Base-by-base conservation (phyloP, 495 filamentous ascomycete genomes). In the Saxophila tyrrhenica region DNA sequence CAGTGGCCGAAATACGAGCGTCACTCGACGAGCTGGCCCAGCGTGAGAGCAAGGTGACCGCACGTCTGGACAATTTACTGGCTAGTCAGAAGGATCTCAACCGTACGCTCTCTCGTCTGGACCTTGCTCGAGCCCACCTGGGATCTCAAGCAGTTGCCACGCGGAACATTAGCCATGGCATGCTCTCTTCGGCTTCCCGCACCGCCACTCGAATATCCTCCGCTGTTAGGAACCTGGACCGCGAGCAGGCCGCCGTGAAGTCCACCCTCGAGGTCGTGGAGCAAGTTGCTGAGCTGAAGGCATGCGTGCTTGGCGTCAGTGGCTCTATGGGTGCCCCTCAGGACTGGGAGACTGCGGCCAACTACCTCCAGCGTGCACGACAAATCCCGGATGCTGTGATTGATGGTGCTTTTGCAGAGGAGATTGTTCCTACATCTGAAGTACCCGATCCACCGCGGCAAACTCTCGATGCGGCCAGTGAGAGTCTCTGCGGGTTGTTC, bases 311-410 rank as follows among this genome's bases (percentile, higher is more conserved):
- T 19, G 94, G 92, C n/a, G 89, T 97, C 23, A 81, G 87, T 15
- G 90, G 88, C 17, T 90, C 86, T 39, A 97, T 98, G 92, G 94
- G 92, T 13, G 92, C 89, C 1, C 85, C 94, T 39, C 92, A 98
- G 68, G 94, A 97, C 69, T 98, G 94, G 94, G 92, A 98, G 71
- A 91, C 84, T 0, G 92, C 92, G 2, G 92, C 92, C 39, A 84
- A 78, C 32, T 97, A 95, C 67, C 75, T 97, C 41, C 79, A 83
- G 48, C 82, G 92, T 11, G 88, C 94, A 3, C 77, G 79, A 41
- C 79, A 84, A 58, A 83, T 98, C 39, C 89, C 92, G 0, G 70
- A 78, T 17, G 75, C 83, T 0, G 89, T 96, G 56, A 73, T 90
- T 43, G 73, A 84, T 50, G 86, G 94, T 1, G 77, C 79, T n/a